Evolutionary conservation across 345 rosid genomes (phyloP).

Genomic region (Murraya koenigii): DNA sequence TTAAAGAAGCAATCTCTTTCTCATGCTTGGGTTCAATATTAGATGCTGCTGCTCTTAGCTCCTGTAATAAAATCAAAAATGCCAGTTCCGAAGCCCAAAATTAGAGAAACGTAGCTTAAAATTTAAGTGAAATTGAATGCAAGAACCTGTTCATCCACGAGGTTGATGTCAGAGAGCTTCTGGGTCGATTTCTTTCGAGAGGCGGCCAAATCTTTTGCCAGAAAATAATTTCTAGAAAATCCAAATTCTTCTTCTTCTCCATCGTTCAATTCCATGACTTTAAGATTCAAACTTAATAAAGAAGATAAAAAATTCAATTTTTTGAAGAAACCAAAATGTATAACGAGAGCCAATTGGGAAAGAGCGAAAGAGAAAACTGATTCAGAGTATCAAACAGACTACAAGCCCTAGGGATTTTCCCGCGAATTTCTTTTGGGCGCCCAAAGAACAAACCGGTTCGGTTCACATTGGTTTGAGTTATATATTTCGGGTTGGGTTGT

Average conservation of each 20-base stretch:
- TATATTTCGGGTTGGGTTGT: background rate
- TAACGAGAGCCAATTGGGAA: background rate
- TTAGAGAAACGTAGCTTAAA: background rate
- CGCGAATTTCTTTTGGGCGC: background rate
- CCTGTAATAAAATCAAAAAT: conserved; percentile 36
- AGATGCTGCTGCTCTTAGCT: conserved; percentile 58
- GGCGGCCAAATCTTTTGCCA: conserved; percentile 72
- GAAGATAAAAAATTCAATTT: background rate
- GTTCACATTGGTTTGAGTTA: background rate
- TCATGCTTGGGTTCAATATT: conserved; percentile 60
- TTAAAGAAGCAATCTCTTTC: conserved; percentile 49
- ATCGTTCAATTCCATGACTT: conserved; percentile 42
- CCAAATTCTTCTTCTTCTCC: conserved; percentile 72
- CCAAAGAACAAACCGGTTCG: background rate
- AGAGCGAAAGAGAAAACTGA: background rate
- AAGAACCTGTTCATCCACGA: conserved; percentile 79
- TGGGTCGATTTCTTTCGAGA: conserved; percentile 56
- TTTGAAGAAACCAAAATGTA: background rate
- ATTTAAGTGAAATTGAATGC: background rate
- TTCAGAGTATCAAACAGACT: background rate
- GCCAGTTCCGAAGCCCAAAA: background rate
- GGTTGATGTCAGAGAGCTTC: conserved; percentile 66
- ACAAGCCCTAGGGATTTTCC: background rate
- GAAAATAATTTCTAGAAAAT: conserved; percentile 86
- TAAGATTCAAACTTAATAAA: background rate